Evolutionary conservation across 805 yeast species (phyloP), one percentile per base, ranked within the genome.

Genomic region (Ogataea kodamae): DNA sequence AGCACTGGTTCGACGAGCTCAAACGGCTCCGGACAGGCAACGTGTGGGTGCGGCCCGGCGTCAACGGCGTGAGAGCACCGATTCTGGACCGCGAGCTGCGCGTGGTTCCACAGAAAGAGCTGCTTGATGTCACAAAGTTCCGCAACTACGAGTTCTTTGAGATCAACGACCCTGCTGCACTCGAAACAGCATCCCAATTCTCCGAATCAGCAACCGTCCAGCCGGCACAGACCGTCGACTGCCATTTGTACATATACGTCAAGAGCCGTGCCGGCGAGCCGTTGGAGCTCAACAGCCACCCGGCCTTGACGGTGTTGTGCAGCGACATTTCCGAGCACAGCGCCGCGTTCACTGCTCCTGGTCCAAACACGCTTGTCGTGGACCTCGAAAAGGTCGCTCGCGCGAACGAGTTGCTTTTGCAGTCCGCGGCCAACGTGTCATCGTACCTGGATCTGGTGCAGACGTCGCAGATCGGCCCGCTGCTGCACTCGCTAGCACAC

Each of bases 141-240:
- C 56, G 59, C 38, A 47, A 56, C 25, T 33, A 59, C 7, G 59
- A 59, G 25, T 42, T 61, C 17, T 25, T 54, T 14, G 63, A 59
- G 30, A 47, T 60, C 28, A 28, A 26, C 12, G 21, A 33, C 19
- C 37, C 28, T 6, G 17, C 22, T 18, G 7, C 9, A 7, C 15
- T 33, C 19, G 27, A 23, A 4, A 14, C 6, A 13, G 22, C 15
- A 3, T 11, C 24, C 8, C 13, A 15, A 7, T 26, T 26, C 22
- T 22, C 30, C 5, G 35, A 29, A 26, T 21, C 22, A 3, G 4
- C 13, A 9, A n/a, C 21, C n/a, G 30, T 23, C 25, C 18, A 17
- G 25, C 8, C 28, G 11, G 16, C 30, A 8, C 9, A 20, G 12
- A 10, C 24, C 3, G 23, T 11, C 3, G 33, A 33, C 13, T 52